phyloP scores from a whole-genome alignment of 1,284 basidiomycete genomes.

The Phlebopus sp. region DNA sequence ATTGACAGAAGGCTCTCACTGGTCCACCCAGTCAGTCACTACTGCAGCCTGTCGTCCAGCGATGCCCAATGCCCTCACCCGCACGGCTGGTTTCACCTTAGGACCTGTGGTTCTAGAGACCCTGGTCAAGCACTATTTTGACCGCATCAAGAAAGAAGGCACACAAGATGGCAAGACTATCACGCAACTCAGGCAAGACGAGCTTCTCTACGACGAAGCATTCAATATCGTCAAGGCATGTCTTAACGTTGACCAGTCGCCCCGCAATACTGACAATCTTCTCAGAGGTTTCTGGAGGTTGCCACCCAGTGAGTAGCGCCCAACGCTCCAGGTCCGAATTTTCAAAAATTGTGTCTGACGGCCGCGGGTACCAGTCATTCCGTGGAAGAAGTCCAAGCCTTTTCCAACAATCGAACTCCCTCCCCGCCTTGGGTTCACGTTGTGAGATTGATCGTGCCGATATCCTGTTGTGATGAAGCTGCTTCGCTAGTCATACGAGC shows the following conservation, averaged over 20 bases:
- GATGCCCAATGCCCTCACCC: conserved; percentile 52
- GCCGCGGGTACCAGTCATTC: conserved; percentile 50
- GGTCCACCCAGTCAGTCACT: not conserved
- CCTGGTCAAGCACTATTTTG: conserved; percentile 80
- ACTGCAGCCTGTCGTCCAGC: not conserved
- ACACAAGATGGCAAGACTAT: conserved; percentile 17
- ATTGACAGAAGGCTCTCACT: no score
- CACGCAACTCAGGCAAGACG: conserved; percentile 63
- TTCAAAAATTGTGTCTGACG: not conserved
- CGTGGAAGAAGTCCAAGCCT: conserved; percentile 83
- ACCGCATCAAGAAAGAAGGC: conserved; percentile 51
- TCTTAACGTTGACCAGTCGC: conserved; percentile 2
- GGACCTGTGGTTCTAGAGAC: conserved; percentile 79
- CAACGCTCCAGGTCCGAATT: not conserved
- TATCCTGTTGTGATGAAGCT: conserved; percentile 75
- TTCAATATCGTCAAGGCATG: conserved; percentile 78
- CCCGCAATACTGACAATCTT: not conserved
- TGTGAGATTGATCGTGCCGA: conserved; percentile 71
- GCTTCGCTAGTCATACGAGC: conserved; percentile 76
- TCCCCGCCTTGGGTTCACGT: conserved; percentile 88
- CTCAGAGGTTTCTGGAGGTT: conserved; percentile 59
- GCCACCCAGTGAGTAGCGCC: conserved; percentile 44
- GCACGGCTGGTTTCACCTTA: conserved; percentile 59
- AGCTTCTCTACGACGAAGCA: conserved; percentile 80
- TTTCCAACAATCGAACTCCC: conserved; percentile 83